These are phyloP conservation scores for Graphilbum fragrans DNA, from an alignment of 2,329 filamentous ascomycete species.

Conservation along the genomic window DNA sequence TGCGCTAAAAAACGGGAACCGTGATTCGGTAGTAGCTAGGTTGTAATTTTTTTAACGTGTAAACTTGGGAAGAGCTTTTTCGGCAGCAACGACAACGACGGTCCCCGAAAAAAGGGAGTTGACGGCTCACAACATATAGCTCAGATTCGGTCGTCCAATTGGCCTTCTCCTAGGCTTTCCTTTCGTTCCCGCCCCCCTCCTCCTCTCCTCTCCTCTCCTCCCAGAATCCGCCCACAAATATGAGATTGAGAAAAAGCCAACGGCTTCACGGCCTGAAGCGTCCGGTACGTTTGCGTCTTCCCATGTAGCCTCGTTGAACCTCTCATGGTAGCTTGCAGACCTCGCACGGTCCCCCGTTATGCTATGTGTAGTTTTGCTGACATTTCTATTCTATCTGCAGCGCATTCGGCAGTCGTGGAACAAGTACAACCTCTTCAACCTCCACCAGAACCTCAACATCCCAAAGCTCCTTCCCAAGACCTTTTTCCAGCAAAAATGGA, in stretches of 20 bases:
- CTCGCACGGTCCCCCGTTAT: too few relatives aligned
- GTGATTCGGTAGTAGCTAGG: neutral
- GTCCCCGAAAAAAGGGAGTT: neutral
- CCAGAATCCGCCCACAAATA: conserved; percentile 15
- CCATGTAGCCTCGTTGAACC: too few relatives aligned
- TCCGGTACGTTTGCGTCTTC: conserved; percentile 28
- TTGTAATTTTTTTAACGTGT: neutral
- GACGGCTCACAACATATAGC: neutral
- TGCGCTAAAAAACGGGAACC: neutral
- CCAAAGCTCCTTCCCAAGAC: conserved; percentile 40
- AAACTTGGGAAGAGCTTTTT: neutral
- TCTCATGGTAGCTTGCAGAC: too few relatives aligned
- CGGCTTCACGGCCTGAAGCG: conserved; percentile 57
- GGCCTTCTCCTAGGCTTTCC: neutral
- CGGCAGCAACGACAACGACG: neutral
- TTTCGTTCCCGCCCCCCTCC: neutral
- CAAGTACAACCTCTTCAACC: conserved; percentile 92
- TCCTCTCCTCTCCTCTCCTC: too few relatives aligned
- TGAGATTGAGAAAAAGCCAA: conserved; percentile 41
- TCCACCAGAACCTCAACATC: conserved; percentile 39
- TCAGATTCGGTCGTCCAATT: neutral
- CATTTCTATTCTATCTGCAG: conserved; percentile 33
- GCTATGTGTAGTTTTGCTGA: too few relatives aligned
- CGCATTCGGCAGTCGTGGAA: conserved; percentile 95
- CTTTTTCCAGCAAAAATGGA: conserved; percentile 99